Evolutionary conservation across 2,329 filamentous ascomycete genomes (phyloP).

Genomic region (Scedosporium apiospermum): DNA sequence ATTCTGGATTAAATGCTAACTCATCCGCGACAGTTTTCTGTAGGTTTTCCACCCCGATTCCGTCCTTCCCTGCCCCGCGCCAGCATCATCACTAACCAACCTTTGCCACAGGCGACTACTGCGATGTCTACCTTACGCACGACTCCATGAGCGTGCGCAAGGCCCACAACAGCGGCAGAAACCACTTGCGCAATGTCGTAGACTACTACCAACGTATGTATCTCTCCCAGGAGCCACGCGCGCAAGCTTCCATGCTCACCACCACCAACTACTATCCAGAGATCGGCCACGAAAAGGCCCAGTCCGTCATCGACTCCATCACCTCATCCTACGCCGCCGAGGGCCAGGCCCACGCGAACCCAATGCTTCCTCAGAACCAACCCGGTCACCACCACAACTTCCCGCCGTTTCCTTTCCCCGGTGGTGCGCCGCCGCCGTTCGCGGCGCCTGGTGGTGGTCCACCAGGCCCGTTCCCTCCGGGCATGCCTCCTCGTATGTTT

Average conservation of each 20-base stretch:
- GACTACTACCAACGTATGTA: constrained; percentile 90
- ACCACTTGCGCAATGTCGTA: constrained; percentile 94
- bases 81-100: constrained; percentile 13
- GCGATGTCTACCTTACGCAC: constrained; percentile 99
- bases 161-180: constrained; percentile 92
- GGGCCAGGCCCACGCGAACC: constrained; percentile 79
- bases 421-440: constrained; percentile 51
- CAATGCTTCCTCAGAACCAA: constrained; percentile 66
- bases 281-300: constrained; percentile 96
- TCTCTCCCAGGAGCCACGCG: background rate
- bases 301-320: constrained; percentile 97
- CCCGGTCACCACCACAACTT: constrained; percentile 42
- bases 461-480: constrained; percentile 23
- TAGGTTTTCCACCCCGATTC: constrained; percentile 10
- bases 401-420: constrained; percentile 55
- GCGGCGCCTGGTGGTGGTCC: constrained; percentile 18
- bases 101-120: constrained; percentile 65
- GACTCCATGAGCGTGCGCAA: constrained; percentile 99
- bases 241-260: constrained; percentile 5
- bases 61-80: constrained; percentile 13
- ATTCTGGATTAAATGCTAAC: constrained; percentile 24
- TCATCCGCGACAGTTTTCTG: constrained; percentile 18
- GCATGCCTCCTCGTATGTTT: constrained; percentile 46
- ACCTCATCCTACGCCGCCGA: constrained; percentile 92
- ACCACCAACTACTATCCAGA: constrained; percentile 39